Conservation (phyloP, 495 filamentous ascomycete species). For the Annulohypoxylon nitens region DNA sequence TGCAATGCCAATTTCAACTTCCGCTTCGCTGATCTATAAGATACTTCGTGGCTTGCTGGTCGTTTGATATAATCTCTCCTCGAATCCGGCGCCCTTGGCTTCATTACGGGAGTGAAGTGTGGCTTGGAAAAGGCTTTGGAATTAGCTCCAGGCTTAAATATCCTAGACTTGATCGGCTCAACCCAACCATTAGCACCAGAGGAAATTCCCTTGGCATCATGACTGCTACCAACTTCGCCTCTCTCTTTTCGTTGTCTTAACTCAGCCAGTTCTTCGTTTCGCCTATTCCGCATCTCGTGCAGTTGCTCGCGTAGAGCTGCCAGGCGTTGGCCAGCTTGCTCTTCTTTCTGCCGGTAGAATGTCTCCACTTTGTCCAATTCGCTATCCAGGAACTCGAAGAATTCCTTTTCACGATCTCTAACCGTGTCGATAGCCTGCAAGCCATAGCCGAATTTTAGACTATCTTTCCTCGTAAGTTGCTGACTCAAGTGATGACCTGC, state of each 20-base stretch:
- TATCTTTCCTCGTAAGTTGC: conserved; percentile 33
- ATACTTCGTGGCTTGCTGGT: conserved; percentile 69
- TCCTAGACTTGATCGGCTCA: conserved; percentile 57
- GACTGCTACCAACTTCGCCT: conserved; percentile 44
- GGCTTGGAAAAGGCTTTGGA: conserved; percentile 59
- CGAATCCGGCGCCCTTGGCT: conserved; percentile 54
- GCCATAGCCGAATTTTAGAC: conserved; percentile 38
- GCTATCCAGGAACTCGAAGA: conserved; percentile 80
- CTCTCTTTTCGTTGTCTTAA: conserved; percentile 51
- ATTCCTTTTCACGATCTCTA: conserved; percentile 74
- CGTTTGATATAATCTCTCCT: conserved; percentile 74
- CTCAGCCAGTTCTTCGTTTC: conserved; percentile 76
- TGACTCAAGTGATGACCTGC: conserved; percentile 27
- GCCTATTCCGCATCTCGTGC: conserved; percentile 86
- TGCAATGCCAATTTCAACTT: conserved; percentile 91
- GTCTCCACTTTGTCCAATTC: conserved; percentile 87
- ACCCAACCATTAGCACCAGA: conserved; percentile 54
- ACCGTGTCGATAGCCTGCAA: conserved; percentile 62
- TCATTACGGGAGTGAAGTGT: conserved; percentile 56
- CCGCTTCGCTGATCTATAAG: conserved; percentile 86
- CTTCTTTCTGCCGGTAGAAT: conserved; percentile 86
- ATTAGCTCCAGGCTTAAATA: conserved; percentile 62
- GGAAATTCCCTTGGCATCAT: conserved; percentile 41
- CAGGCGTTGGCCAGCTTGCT: conserved; percentile 80
- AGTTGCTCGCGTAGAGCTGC: conserved; percentile 79